Evolutionary conservation across 2,329 filamentous ascomycete genomes (phyloP).

Genomic region (Hortaea werneckii): DNA sequence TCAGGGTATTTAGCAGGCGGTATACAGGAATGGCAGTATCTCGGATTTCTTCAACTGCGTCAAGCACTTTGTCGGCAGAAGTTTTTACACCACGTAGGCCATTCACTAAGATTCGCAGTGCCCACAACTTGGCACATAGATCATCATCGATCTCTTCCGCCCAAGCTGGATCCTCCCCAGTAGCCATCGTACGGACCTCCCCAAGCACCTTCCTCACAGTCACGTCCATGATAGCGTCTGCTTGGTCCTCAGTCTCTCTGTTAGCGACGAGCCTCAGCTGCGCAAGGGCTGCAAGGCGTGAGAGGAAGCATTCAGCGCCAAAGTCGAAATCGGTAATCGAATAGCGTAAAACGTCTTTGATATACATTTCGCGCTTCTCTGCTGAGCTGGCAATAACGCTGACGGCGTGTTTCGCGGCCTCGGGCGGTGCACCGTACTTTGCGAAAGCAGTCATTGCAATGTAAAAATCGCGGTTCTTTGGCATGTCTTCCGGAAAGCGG

Average conservation of each 20-base stretch:
- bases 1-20: slow-evolving; percentile 65
- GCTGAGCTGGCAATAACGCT: slow-evolving; percentile 74
- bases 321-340: slow-evolving; percentile 66
- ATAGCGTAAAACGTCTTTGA: slow-evolving; percentile 70
- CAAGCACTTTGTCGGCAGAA: slow-evolving; percentile 8
- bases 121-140: slow-evolving; percentile 70
- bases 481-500: slow-evolving; percentile 75
- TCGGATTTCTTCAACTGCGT: slow-evolving; percentile 34
- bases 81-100: slow-evolving; percentile 53
- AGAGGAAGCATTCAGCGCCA: slow-evolving; percentile 61
- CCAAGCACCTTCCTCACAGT: slow-evolving; percentile 65
- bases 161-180: slow-evolving; percentile 36
- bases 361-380: slow-evolving; percentile 72
- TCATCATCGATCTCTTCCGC: slow-evolving; percentile 62
- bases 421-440: slow-evolving; percentile 67
- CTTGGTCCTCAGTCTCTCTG: slow-evolving; percentile 56
- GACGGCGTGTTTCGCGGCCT: slow-evolving; percentile 85
- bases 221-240: slow-evolving; percentile 69
- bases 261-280: slow-evolving; percentile 69
- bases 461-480: slow-evolving; percentile 67
- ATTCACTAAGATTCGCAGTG: slow-evolving; percentile 79
- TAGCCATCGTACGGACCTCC: slow-evolving; percentile 46
- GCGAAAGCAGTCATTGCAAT: slow-evolving; percentile 77
- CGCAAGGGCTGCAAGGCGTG: slow-evolving; percentile 59
- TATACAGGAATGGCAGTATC: slow-evolving; percentile 57